Percentiles rank a stretch among this genome's conserved stretches.
Evolutionary conservation across 2,329 filamentous ascomycete species (phyloP).

Genomic region (Penicillium sp.): DNA sequence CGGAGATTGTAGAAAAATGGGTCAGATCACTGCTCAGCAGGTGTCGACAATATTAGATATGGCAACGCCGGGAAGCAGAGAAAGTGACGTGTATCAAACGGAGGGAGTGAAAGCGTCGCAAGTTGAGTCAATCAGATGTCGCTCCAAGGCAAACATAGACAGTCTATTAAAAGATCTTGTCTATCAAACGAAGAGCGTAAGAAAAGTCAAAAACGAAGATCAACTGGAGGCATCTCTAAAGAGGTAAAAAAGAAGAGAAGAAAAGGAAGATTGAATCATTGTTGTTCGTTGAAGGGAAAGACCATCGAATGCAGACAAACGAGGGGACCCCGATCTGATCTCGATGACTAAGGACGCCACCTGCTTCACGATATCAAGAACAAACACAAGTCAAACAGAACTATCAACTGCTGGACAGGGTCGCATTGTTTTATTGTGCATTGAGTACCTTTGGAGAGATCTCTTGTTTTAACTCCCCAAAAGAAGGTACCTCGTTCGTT

Average conservation of each 20-base stretch:
- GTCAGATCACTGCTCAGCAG: slow-evolving; percentile 36
- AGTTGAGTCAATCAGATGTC: slow-evolving; percentile 5
- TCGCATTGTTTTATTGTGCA: not conserved
- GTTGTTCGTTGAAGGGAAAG: slow-evolving; percentile 15
- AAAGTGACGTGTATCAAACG: slow-evolving; percentile 11
- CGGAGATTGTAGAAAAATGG: slow-evolving; percentile 20
- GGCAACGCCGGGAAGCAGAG: slow-evolving; percentile 25
- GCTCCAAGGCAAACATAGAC: slow-evolving; percentile 10
- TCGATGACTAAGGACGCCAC: slow-evolving; percentile 28
- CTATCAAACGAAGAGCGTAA: not conserved
- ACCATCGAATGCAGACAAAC: slow-evolving; percentile 8
- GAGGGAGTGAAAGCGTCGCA: slow-evolving; percentile 10
- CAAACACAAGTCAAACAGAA: slow-evolving; percentile 22
- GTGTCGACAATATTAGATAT: slow-evolving; percentile 29
- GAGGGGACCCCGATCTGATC: slow-evolving; percentile 9
- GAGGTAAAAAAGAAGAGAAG: not conserved
- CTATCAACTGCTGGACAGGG: slow-evolving; percentile 1
- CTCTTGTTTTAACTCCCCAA: not conserved
- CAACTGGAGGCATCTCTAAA: slow-evolving; percentile 8
- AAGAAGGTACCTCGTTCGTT: not conserved
- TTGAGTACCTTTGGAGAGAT: slow-evolving; percentile 8
- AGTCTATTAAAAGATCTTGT: slow-evolving; percentile 7
- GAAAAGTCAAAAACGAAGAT: not conserved
- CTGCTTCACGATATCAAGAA: slow-evolving; percentile 12
- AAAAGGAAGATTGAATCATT: slow-evolving; percentile 5